A percentile compares a stretch with the other conserved stretches of the same genome.
These are phyloP conservation scores for Madurella fahalii DNA, from an alignment of 2,329 filamentous ascomycete species.

Conservation along the genomic window DNA sequence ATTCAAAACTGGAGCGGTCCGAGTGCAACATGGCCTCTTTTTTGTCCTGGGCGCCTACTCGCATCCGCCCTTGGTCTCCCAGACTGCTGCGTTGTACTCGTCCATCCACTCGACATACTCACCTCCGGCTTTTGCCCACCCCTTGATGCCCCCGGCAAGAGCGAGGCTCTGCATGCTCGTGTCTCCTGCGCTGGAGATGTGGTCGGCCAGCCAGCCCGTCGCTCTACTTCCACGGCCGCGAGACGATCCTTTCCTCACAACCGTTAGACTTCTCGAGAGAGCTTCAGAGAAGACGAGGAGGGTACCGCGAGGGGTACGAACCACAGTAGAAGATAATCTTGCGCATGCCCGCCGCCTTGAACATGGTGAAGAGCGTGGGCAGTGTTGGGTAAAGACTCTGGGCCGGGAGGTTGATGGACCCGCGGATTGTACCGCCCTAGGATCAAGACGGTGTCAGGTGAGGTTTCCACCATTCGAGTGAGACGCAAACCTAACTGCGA, in stretches of 20 bases:
- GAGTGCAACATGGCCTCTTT: too few relatives aligned
- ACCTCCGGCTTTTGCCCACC: constrained; percentile 46
- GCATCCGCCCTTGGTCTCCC: constrained; percentile 22
- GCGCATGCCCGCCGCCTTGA: constrained; percentile 38
- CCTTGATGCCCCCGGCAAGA: constrained; percentile 50
- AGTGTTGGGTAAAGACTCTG: constrained; percentile 43
- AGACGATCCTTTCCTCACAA: constrained; percentile 44
- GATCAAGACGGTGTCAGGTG: background rate
- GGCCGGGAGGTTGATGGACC: constrained; percentile 50
- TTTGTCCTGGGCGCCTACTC: too few relatives aligned
- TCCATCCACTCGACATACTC: constrained; percentile 48
- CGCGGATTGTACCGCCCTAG: constrained; percentile 53
- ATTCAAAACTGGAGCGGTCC: too few relatives aligned
- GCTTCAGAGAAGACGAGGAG: too few relatives aligned
- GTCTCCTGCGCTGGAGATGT: constrained; percentile 41
- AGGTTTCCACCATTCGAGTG: background rate
- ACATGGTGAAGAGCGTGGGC: constrained; percentile 39
- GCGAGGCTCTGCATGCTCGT: constrained; percentile 44
- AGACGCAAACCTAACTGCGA: too few relatives aligned
- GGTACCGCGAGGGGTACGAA: constrained; percentile 26
- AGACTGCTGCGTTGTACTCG: constrained; percentile 39
- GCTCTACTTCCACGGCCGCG: constrained; percentile 50
- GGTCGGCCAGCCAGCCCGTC: constrained; percentile 53
- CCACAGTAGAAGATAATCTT: constrained; percentile 48
- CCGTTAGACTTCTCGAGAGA: too few relatives aligned